Percentiles rank a stretch among this genome's conserved stretches.
phyloP scores from a whole-genome alignment of 495 filamentous ascomycete species.

The Xylaria intraflava region DNA sequence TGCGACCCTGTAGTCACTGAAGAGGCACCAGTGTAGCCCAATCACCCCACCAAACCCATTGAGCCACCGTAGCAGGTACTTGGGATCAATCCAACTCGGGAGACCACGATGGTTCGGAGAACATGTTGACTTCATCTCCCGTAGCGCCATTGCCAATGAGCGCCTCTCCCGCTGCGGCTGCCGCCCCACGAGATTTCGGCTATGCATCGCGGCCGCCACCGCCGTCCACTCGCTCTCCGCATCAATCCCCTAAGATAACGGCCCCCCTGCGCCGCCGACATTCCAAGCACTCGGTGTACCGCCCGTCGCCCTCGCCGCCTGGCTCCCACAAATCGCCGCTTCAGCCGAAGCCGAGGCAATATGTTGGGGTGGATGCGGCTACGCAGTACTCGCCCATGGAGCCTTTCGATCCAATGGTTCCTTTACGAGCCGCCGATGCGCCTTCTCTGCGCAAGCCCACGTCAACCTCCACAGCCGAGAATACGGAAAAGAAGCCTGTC shows the following conservation, averaged over 20 bases:
- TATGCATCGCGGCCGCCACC: constrained; percentile 34
- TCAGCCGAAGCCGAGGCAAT: constrained; percentile 33
- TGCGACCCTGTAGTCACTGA: constrained; percentile 4
- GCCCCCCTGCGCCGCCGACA: constrained; percentile 39
- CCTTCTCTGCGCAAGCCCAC: constrained; percentile 25
- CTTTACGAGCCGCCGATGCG: constrained; percentile 24
- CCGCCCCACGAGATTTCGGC: constrained; percentile 42
- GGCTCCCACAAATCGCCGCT: constrained; percentile 31
- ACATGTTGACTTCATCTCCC: constrained; percentile 46
- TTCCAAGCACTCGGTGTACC: constrained; percentile 32
- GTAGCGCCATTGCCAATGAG: constrained; percentile 33
- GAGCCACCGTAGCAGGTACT: constrained; percentile 12
- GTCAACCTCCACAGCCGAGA: constrained; percentile 15
- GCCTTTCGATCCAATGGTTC: constrained; percentile 34
- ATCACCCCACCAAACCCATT: constrained; percentile 10
- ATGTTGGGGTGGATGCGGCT: constrained; percentile 48
- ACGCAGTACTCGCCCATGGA: constrained; percentile 53
- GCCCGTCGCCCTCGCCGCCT: constrained; percentile 26
- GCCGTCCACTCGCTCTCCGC: constrained; percentile 26
- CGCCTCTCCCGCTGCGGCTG: constrained; percentile 43
- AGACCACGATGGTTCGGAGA: constrained; percentile 24
- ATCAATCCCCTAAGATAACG: constrained; percentile 39
- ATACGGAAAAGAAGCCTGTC: constrained; percentile 15
- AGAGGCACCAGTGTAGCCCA: not conserved
- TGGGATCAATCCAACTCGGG: not conserved